These are phyloP conservation scores for Lactuca sativa DNA, from an alignment of 129 eudicot genomes.

Conservation along the genomic window DNA sequence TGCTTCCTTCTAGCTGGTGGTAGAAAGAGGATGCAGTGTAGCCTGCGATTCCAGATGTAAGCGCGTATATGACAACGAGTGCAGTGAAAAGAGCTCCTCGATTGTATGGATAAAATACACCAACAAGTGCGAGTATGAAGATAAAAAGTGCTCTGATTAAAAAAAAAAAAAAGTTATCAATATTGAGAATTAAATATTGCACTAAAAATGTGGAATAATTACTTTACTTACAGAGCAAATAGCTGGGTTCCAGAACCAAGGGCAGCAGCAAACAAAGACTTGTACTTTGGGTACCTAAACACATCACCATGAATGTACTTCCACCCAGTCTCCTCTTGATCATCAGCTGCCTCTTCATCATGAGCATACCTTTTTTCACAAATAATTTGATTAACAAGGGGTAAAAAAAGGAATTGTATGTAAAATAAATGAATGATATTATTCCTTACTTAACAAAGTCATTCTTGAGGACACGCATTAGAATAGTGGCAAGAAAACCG, in stretches of 20 bases:
- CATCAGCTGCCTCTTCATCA: conserved; percentile 64
- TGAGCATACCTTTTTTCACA: conserved; percentile 54
- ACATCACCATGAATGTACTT: conserved; percentile 67
- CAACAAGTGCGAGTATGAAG: conserved; percentile 67
- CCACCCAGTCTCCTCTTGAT: conserved; percentile 73
- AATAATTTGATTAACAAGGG: conserved; percentile 2
- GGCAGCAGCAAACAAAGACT: conserved; percentile 56
- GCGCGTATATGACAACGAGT: conserved; percentile 76
- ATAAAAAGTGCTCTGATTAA: conserved; percentile 58
- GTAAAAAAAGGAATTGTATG: background rate
- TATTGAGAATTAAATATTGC: background rate
- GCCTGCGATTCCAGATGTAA: conserved; percentile 86
- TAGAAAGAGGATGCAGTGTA: conserved; percentile 76
- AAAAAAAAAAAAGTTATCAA: background rate
- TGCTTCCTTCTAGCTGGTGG: conserved; percentile 77
- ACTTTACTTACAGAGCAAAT: conserved; percentile 51
- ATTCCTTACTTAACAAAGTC: conserved; percentile 58
- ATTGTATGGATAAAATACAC: conserved; percentile 88
- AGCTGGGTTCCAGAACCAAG: conserved; percentile 70
- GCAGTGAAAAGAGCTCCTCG: conserved; percentile 86
- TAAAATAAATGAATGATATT: background rate
- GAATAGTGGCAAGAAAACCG: conserved; percentile 62
- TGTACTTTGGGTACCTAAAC: conserved; percentile 56
- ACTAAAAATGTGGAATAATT: conserved; percentile 3
- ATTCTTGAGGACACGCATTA: conserved; percentile 60